Conservation (phyloP, 2,329 filamentous ascomycete genomes). For the Colletotrichum trifolii region DNA sequence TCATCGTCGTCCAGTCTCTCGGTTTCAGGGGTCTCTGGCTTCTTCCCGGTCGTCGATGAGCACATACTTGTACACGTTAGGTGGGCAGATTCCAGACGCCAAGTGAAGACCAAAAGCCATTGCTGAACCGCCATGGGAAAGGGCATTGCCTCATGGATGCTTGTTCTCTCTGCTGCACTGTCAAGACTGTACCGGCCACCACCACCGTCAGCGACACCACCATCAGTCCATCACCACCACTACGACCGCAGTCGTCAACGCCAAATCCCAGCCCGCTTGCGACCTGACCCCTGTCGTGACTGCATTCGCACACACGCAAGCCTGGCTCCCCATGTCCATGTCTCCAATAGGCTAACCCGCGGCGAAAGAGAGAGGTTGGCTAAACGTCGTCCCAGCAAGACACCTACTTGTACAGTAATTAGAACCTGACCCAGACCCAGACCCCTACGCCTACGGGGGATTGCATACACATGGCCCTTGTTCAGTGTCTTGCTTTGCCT, state of each 20-base stretch:
- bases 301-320: constrained; percentile 5
- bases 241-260: not conserved
- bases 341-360: constrained; percentile 14
- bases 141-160: too few species aligned
- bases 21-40: constrained; percentile 14
- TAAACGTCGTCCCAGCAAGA: constrained; percentile 2
- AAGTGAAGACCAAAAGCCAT: too few species aligned
- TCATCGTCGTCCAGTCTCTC: constrained; percentile 2
- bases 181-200: too few species aligned
- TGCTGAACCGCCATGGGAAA: too few species aligned
- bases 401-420: not conserved
- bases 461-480: constrained; percentile 1
- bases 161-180: too few species aligned
- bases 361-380: constrained; percentile 8
- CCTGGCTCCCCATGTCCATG: constrained; percentile 1
- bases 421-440: not conserved
- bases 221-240: constrained; percentile 1
- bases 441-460: not conserved
- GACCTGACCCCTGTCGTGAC: constrained; percentile 2
- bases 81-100: too few species aligned
- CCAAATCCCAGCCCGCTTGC: constrained; percentile 11
- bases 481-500: constrained; percentile 16
- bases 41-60: not conserved
- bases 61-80: not conserved
- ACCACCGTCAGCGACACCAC: not conserved